Evolutionary conservation across 129 eudicot genomes (phyloP).

Genomic region (Escallonia rubra): DNA sequence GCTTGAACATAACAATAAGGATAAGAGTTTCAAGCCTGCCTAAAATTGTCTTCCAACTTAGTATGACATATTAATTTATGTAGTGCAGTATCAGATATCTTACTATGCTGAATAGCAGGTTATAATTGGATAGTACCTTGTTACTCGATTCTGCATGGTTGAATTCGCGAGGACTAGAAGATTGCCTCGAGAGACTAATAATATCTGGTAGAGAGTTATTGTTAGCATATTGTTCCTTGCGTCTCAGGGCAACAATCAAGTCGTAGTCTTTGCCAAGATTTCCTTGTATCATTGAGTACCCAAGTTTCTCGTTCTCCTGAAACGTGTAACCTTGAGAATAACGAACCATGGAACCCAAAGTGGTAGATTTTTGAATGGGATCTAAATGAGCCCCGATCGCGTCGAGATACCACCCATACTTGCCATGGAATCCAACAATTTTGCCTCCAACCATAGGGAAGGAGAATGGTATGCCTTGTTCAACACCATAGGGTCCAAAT

Average conservation of each 20-base stretch:
- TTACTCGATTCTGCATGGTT: too few species aligned
- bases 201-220: conserved; percentile 7
- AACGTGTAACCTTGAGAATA: conserved; percentile 11
- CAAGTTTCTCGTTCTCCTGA: conserved; percentile 18
- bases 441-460: conserved; percentile 32
- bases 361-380: conserved; percentile 23
- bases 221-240: conserved; percentile 15
- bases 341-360: conserved; percentile 14
- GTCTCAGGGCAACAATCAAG: conserved; percentile 39
- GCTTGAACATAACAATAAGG: too few species aligned
- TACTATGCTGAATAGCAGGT: too few species aligned
- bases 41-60: too few species aligned
- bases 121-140: too few species aligned
- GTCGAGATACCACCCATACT: conserved; percentile 54
- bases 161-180: conserved; percentile 4
- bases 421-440: conserved; percentile 59
- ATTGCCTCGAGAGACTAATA: conserved; percentile 4
- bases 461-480: conserved; percentile 42
- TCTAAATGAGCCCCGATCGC: conserved; percentile 56
- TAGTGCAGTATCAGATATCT: too few species aligned
- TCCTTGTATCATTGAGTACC: conserved; percentile 45
- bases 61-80: too few species aligned
- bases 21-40: too few species aligned
- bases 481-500: conserved; percentile 53
- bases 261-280: conserved; percentile 33